These are phyloP conservation scores for Aspergillus panamensis DNA, from an alignment of 495 filamentous ascomycete species.

Conservation along the genomic window DNA sequence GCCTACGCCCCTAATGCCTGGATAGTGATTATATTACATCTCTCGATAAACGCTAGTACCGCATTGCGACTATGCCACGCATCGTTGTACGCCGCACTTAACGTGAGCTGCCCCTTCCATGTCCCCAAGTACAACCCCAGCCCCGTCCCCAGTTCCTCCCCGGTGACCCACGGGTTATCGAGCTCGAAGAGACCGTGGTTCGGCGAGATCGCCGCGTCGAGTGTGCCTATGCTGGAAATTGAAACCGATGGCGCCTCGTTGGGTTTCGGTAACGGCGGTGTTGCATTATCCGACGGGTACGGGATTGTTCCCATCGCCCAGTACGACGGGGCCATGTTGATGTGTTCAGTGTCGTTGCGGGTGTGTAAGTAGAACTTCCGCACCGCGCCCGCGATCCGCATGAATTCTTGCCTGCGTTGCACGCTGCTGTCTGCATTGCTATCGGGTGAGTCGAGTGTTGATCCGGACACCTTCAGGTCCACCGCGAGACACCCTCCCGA, in stretches of 20 bases:
- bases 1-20: conserved; percentile 4
- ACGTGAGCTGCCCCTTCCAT: conserved; percentile 28
- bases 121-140: conserved; percentile 39
- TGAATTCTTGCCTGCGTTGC: conserved; percentile 12
- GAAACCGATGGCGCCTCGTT: conserved; percentile 32
- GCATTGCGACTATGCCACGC: conserved; percentile 31
- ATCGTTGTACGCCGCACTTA: conserved; percentile 42
- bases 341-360: conserved; percentile 25
- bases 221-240: conserved; percentile 37
- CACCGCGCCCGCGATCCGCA: conserved; percentile 15
- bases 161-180: conserved; percentile 39
- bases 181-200: conserved; percentile 26
- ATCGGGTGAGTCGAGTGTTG: neutral
- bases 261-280: conserved; percentile 26
- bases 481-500: conserved; percentile 24
- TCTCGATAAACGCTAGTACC: conserved; percentile 26
- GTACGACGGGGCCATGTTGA: conserved; percentile 26
- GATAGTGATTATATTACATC: conserved; percentile 17
- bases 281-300: conserved; percentile 20
- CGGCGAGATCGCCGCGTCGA: conserved; percentile 28
- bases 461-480: conserved; percentile 21
- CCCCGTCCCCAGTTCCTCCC: conserved; percentile 37
- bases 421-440: neutral
- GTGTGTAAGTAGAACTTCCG: conserved; percentile 27
- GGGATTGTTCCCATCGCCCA: conserved; percentile 26